Percentiles rank a stretch among this genome's conserved stretches.
Conservation (phyloP, 2,329 filamentous ascomycete species). For the Trichophyton equinum region DNA sequence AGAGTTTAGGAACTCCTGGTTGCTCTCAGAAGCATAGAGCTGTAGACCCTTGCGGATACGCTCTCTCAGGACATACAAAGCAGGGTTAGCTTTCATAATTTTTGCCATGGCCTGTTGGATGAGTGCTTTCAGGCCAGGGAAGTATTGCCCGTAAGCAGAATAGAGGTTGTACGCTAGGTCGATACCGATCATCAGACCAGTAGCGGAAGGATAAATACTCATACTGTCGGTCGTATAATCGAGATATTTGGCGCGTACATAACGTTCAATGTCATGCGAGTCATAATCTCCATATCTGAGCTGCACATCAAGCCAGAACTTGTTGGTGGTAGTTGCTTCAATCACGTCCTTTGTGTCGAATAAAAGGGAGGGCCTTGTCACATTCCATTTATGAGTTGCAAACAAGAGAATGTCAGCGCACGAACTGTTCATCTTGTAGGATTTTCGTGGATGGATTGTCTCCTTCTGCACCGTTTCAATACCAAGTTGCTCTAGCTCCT, state of each 20-base stretch:
- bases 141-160: slow-evolving; percentile 96
- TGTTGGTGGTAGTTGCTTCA: slow-evolving; percentile 88
- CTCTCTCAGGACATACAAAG: slow-evolving; percentile 87
- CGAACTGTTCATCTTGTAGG: slow-evolving; percentile 99
- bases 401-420: slow-evolving; percentile 96
- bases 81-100: slow-evolving; percentile 98
- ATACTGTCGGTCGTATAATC: slow-evolving; percentile 98
- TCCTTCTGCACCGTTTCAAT: slow-evolving; percentile 99
- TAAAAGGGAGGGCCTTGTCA: slow-evolving; percentile 80
- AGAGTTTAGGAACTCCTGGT: slow-evolving; percentile 97
- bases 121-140: slow-evolving; percentile 89
- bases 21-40: slow-evolving; percentile 94
- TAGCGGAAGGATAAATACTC: slow-evolving; percentile 95
- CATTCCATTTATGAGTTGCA: slow-evolving; percentile 97
- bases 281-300: slow-evolving; percentile 96
- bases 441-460: slow-evolving; percentile 97
- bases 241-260: slow-evolving; percentile 93
- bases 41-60: slow-evolving; percentile 97
- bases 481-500: slow-evolving; percentile 86
- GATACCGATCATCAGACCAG: slow-evolving; percentile 93
- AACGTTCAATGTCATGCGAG: slow-evolving; percentile 96
- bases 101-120: slow-evolving; percentile 98
- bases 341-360: slow-evolving; percentile 96
- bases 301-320: slow-evolving; percentile 98
- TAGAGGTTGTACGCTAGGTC: slow-evolving; percentile 97